phyloP scores from a whole-genome alignment of 495 filamentous ascomycete species.

The Talaromyces borbonicus region DNA sequence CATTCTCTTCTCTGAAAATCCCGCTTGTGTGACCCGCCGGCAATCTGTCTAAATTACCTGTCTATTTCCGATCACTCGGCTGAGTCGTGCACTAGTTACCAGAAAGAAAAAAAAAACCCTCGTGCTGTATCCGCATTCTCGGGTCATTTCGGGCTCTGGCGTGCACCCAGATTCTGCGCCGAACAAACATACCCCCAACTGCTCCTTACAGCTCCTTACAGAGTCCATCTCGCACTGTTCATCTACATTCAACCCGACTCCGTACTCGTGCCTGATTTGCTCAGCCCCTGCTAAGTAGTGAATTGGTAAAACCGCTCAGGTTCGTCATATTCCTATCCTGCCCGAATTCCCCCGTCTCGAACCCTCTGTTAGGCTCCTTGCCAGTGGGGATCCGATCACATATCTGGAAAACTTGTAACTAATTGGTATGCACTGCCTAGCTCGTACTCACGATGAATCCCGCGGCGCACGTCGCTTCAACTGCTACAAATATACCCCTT shows the following conservation, averaged over 20 bases:
- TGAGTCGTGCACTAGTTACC: no score
- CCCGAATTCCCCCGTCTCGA: constrained; percentile 6
- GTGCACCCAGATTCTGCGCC: not conserved
- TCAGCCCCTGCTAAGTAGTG: no score
- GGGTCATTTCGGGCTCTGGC: constrained; percentile 7
- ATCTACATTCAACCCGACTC: no score
- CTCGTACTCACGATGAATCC: constrained; percentile 20
- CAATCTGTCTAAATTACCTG: not conserved
- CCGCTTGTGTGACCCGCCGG: not conserved
- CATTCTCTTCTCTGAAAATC: no score
- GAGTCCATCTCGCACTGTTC: no score
- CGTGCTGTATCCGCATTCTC: constrained; percentile 1
- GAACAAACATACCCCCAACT: no score
- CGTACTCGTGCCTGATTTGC: constrained; percentile 1
- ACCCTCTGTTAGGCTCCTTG: no score
- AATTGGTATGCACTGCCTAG: not conserved
- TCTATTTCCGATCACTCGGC: not conserved
- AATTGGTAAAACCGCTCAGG: constrained; percentile 5
- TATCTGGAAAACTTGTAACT: constrained; percentile 1
- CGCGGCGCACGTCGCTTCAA: constrained; percentile 30
- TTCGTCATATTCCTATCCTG: not conserved
- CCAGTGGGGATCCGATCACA: constrained; percentile 1
- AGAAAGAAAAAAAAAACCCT: no score
- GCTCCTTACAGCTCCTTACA: no score
- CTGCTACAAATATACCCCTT: constrained; percentile 29